phyloP scores from a whole-genome alignment of 1,284 basidiomycete species.

The Rhodofomes roseus region DNA sequence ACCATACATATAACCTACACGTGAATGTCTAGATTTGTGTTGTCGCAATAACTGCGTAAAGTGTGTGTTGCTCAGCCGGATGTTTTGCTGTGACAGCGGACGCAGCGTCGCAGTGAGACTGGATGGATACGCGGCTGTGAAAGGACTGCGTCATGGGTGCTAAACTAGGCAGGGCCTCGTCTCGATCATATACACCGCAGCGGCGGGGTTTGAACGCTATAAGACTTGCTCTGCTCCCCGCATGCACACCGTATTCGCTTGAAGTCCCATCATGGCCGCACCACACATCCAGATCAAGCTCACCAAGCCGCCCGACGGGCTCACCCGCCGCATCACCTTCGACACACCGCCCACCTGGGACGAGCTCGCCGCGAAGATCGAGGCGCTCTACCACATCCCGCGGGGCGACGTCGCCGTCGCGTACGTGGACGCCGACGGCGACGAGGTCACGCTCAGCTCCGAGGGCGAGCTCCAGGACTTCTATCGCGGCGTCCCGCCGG shows the following conservation, averaged over 20 bases:
- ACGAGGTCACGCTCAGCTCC: constrained; percentile 70
- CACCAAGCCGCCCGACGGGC: constrained; percentile 25
- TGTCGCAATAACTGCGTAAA: neutral
- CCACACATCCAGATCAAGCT: constrained; percentile 27
- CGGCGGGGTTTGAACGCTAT: constrained; percentile 21
- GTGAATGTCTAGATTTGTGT: neutral
- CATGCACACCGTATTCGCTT: constrained; percentile 6
- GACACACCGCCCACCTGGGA: constrained; percentile 48
- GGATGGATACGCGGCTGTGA: neutral
- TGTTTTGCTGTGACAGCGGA: too few relatives aligned
- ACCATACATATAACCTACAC: constrained; percentile 1
- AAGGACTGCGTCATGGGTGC: neutral
- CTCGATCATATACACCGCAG: constrained; percentile 18
- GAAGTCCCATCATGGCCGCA: constrained; percentile 22
- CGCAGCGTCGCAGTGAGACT: too few relatives aligned
- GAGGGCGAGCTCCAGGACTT: constrained; percentile 65
- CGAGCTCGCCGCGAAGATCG: constrained; percentile 51
- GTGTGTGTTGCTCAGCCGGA: too few relatives aligned
- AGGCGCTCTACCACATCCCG: constrained; percentile 53
- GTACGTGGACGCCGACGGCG: constrained; percentile 65
- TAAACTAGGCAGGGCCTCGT: constrained; percentile 1
- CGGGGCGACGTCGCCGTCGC: constrained; percentile 55
- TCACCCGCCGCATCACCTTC: constrained; percentile 59
- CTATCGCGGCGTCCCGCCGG: constrained; percentile 33
- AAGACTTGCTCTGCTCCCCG: constrained; percentile 2